phyloP scores from a whole-genome alignment of 768 basidiomycete species.

The Calocybe cyanea region DNA sequence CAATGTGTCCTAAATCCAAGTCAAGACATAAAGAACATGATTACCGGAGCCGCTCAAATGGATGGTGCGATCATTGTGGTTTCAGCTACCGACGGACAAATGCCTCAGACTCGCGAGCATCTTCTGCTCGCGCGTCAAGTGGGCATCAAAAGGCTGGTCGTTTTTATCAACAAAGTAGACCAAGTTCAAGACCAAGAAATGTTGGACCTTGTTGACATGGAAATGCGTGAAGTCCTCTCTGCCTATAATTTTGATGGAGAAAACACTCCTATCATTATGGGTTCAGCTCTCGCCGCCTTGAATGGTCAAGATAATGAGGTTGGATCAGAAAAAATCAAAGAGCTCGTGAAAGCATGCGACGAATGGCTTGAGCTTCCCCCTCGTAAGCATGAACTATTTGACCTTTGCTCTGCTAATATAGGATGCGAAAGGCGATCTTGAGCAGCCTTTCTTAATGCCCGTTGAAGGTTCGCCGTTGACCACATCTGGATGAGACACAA shows the following conservation, averaged over 20 bases:
- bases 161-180: conserved; percentile 99
- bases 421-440: conserved; percentile 73
- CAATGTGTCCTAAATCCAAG: conserved; percentile 11
- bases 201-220: conserved; percentile 99
- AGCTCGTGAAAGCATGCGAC: conserved; percentile 85
- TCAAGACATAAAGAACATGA: conserved; percentile 98
- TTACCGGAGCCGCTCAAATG: conserved; percentile 98
- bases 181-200: conserved; percentile 95
- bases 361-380: conserved; percentile 91
- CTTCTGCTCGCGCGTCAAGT: conserved; percentile 96
- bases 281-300: conserved; percentile 92
- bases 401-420: neutral
- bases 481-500: neutral
- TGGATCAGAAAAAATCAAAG: conserved; percentile 76
- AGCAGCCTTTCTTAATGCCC: conserved; percentile 96
- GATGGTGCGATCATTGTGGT: conserved; percentile 96
- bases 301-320: conserved; percentile 80
- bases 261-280: conserved; percentile 96
- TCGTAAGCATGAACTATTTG: conserved; percentile 47
- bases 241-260: conserved; percentile 97
- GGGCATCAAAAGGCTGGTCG: conserved; percentile 94
- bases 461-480: conserved; percentile 63
- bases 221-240: conserved; percentile 93
- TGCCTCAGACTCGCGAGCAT: conserved; percentile 99
- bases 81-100: conserved; percentile 97